Evolutionary conservation across 2,329 filamentous ascomycete species (phyloP), one percentile per base, ranked within the genome.

Genomic region (Sporothrix schenckii): DNA sequence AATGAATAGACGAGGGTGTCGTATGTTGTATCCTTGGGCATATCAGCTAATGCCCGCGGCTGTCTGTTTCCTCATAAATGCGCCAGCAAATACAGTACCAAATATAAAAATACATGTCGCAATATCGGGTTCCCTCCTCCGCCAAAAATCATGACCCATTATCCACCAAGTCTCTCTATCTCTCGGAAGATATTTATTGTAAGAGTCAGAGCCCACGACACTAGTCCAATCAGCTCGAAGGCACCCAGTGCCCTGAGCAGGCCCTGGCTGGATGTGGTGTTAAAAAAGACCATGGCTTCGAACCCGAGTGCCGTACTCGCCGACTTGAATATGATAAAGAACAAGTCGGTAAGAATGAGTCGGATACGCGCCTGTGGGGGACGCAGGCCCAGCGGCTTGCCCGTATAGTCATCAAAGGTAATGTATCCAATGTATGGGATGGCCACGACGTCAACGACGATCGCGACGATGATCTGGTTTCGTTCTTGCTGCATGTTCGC

Each of bases 251-350:
- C 67, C n/a, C 69, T 70, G 44, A 76, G 56, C 19, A 75, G 68
- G 9, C 67, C 58, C 44, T 70, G 67, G 54, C 72, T 73, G 47
- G 14, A n/a, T 9, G 60, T 58, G 0, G 72, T 68, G n/a, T 65
- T 54, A 14, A 73, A 72, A 53, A 72, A 76, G 30, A 76, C 72
- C 72, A 76, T 73, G 27, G 75, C 73, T 63, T 76, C 75, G n/a
- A 76, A 76, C 1, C 73, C 94, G 73, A 99, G 83, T 53, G 92
- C 92, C 34, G 97, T 87, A 80, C 97, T 98, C 67, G 94, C 93
- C 4, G 94, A 93, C 79, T 97, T 94, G 82, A 99, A 97, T 54
- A 98, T 94, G 77, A 99, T 97, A 79, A 99, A 99, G 76, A 97
- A 90, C 3, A 99, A 85, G 80, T 99, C 95, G 70, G 97, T 87